These are phyloP conservation scores for Favolaschia claudopus DNA, from an alignment of 768 basidiomycete species.

Conservation along the genomic window DNA sequence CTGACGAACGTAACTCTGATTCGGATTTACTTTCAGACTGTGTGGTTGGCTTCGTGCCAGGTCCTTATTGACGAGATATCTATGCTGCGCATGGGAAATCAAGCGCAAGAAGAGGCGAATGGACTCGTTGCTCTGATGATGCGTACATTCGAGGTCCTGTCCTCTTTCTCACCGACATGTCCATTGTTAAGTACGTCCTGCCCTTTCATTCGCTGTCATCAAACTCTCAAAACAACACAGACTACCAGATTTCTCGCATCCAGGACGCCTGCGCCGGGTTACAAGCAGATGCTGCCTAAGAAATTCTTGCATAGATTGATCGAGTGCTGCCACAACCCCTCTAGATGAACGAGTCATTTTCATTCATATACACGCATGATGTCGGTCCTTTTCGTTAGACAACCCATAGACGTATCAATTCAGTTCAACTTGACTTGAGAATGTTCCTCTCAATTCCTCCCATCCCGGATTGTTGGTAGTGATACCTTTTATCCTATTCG, in stretches of 20 bases:
- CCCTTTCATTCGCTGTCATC: background rate
- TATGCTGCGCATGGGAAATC: background rate
- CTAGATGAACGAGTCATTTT: too few species aligned
- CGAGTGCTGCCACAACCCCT: too few species aligned
- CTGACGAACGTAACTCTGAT: background rate
- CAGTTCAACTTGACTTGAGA: constrained; percentile 3
- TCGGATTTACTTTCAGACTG: background rate
- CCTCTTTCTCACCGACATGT: background rate
- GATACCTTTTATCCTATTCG: constrained; percentile 3
- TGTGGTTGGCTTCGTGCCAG: background rate
- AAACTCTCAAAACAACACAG: background rate
- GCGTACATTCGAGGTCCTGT: background rate
- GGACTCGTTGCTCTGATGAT: background rate
- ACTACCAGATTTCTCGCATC: background rate
- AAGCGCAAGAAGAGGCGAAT: too few species aligned
- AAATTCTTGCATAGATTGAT: too few species aligned
- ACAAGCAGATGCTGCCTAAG: too few species aligned
- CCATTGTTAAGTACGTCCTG: background rate
- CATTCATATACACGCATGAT: too few species aligned
- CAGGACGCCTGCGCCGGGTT: too few species aligned
- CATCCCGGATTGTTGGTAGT: constrained; percentile 14
- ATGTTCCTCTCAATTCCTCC: constrained; percentile 16
- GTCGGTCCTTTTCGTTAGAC: background rate
- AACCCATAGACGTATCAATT: background rate
- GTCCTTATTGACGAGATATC: background rate